Percentiles rank a stretch among this genome's conserved stretches.
These are phyloP conservation scores for Lichtheimia ornata DNA, from an alignment of 371 early-diverging fungal genomes.

Conservation along the genomic window DNA sequence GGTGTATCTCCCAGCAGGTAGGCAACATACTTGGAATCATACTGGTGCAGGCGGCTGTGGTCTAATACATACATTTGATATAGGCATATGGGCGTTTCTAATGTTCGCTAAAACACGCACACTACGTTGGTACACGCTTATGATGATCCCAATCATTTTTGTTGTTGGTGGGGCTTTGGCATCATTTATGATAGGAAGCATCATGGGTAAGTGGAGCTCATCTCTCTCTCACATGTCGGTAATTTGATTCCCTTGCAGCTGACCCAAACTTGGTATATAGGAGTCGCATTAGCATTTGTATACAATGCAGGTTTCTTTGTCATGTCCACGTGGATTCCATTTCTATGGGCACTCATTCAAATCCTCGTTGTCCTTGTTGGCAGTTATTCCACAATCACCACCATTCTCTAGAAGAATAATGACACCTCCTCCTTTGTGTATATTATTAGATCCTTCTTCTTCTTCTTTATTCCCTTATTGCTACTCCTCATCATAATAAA, in stretches of 20 bases:
- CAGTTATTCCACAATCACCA: slow-evolving; percentile 65
- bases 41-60: background rate
- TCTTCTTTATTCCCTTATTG: background rate
- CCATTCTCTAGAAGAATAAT: slow-evolving; percentile 42
- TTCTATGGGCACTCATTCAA: slow-evolving; percentile 71
- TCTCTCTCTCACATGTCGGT: background rate
- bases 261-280: slow-evolving; percentile 19
- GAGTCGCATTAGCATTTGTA: slow-evolving; percentile 59
- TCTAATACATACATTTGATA: slow-evolving; percentile 1
- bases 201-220: slow-evolving; percentile 46
- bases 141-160: slow-evolving; percentile 54
- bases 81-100: slow-evolving; percentile 37
- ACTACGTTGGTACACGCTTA: slow-evolving; percentile 49
- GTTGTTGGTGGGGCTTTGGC: slow-evolving; percentile 53
- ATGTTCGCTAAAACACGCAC: slow-evolving; percentile 55
- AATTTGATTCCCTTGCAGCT: background rate
- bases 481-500: slow-evolving; percentile 9
- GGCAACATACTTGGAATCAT: background rate
- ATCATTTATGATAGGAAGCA: slow-evolving; percentile 61
- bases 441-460: slow-evolving; percentile 3
- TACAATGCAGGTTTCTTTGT: slow-evolving; percentile 67
- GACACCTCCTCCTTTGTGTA: background rate
- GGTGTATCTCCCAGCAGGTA: slow-evolving; percentile 53
- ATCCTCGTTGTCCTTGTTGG: slow-evolving; percentile 62
- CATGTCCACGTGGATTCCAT: slow-evolving; percentile 74